These are phyloP conservation scores for Skeletonema tropicum DNA, from an alignment of 108 stramenopile species.

Conservation along the genomic window DNA sequence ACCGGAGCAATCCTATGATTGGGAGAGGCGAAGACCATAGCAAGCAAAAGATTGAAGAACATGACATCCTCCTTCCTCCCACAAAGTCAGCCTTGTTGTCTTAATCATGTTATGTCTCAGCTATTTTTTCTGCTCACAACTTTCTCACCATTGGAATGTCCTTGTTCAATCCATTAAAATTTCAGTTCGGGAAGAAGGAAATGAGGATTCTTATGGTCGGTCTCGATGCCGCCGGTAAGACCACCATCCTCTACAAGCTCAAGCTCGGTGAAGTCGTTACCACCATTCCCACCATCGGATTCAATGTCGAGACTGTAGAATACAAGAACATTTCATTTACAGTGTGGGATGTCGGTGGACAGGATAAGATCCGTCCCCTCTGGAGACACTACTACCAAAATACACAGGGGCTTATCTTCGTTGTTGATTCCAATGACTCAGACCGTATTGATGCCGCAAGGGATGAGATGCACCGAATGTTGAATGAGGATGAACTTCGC, in stretches of 20 bases:
- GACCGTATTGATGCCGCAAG: conserved; percentile 97
- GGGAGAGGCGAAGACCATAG: neutral
- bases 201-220: conserved; percentile 99
- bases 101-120: neutral
- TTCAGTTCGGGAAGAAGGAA: conserved; percentile 97
- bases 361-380: conserved; percentile 97
- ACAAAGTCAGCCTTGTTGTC: neutral
- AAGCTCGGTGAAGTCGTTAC: conserved; percentile 99
- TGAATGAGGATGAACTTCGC: conserved; percentile 96
- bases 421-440: conserved; percentile 97
- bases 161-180: neutral
- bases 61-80: neutral
- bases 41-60: neutral
- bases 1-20: neutral
- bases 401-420: conserved; percentile 98
- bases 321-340: conserved; percentile 95
- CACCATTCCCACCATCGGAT: conserved; percentile 98
- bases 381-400: conserved; percentile 99
- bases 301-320: conserved; percentile 96
- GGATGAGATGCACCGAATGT: conserved; percentile 95
- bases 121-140: neutral
- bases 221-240: conserved; percentile 99
- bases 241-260: conserved; percentile 99
- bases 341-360: conserved; percentile 99
- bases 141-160: neutral